These are phyloP conservation scores for Yarrowia sp. DNA, from an alignment of 805 yeast genomes.

Conservation along the genomic window DNA sequence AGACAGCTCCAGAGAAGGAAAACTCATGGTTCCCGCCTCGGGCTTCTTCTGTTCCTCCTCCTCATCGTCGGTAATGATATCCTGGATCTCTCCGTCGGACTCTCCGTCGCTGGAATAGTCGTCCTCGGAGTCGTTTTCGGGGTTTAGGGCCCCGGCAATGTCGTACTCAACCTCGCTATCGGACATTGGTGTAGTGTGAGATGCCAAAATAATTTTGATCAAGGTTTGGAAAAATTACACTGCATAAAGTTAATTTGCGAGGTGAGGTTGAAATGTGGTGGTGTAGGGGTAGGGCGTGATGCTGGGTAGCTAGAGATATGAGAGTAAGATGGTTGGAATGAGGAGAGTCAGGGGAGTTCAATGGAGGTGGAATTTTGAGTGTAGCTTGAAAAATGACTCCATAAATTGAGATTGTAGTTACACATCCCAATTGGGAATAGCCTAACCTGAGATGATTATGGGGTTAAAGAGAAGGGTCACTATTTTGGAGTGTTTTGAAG, in stretches of 20 bases:
- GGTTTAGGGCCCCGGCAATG: constrained; percentile 33
- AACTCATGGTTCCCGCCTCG: constrained; percentile 27
- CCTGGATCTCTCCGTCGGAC: constrained; percentile 38
- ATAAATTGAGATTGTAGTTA: no score
- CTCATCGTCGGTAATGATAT: constrained; percentile 47
- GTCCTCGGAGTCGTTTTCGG: constrained; percentile 27
- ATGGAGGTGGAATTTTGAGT: no score
- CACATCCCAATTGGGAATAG: no score
- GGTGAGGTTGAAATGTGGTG: background rate
- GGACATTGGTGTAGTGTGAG: constrained; percentile 27
- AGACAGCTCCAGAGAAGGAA: constrained; percentile 47
- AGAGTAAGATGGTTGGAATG: background rate
- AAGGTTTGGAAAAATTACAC: background rate
- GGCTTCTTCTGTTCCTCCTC: constrained; percentile 37
- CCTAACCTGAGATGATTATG: no score
- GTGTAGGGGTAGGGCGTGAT: no score
- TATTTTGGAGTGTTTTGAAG: no score
- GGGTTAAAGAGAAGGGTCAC: no score
- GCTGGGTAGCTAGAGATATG: background rate
- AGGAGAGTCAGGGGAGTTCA: background rate
- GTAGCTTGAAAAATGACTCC: no score
- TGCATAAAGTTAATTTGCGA: background rate
- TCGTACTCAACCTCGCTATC: constrained; percentile 36
- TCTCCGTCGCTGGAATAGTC: constrained; percentile 30
- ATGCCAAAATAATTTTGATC: background rate